A percentile compares a stretch with the other conserved stretches of the same genome.
phyloP scores from a whole-genome alignment of 2,329 filamentous ascomycete species.

The Neonectria sp. region DNA sequence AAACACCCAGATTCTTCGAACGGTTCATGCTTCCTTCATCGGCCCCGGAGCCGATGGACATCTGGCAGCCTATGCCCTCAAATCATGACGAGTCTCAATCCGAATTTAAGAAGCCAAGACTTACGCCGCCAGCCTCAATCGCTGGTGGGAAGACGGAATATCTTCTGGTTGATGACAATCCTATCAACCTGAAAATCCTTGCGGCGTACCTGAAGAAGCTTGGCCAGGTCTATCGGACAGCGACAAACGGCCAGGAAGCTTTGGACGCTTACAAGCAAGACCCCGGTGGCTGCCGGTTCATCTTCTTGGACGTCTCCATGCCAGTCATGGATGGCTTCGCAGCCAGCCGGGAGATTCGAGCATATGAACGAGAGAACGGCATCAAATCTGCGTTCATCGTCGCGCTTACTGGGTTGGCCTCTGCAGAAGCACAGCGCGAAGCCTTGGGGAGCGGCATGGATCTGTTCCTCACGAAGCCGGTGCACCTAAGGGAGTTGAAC shows the following conservation, averaged over 20 bases:
- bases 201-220: constrained; percentile 53
- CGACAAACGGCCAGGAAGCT: constrained; percentile 53
- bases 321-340: constrained; percentile 68
- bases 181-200: constrained; percentile 42
- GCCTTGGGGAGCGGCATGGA: constrained; percentile 68
- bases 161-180: constrained; percentile 42
- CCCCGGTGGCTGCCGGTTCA: constrained; percentile 46
- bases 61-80: neutral
- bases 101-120: neutral
- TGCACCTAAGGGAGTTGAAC: constrained; percentile 59
- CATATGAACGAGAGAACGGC: constrained; percentile 60
- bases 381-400: constrained; percentile 62
- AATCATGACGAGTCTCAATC: neutral
- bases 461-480: constrained; percentile 68
- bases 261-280: constrained; percentile 47
- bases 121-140: neutral
- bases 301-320: constrained; percentile 69
- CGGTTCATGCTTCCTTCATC: neutral
- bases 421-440: constrained; percentile 64
- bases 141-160: constrained; percentile 25
- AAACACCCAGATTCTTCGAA: neutral
- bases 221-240: constrained; percentile 47
- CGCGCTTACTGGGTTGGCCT: constrained; percentile 67
- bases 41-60: neutral
- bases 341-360: constrained; percentile 64